A percentile compares a stretch with the other conserved stretches of the same genome.
Conservation (phyloP, 306 rosid species). For the Hylodesmum podocarpum region DNA sequence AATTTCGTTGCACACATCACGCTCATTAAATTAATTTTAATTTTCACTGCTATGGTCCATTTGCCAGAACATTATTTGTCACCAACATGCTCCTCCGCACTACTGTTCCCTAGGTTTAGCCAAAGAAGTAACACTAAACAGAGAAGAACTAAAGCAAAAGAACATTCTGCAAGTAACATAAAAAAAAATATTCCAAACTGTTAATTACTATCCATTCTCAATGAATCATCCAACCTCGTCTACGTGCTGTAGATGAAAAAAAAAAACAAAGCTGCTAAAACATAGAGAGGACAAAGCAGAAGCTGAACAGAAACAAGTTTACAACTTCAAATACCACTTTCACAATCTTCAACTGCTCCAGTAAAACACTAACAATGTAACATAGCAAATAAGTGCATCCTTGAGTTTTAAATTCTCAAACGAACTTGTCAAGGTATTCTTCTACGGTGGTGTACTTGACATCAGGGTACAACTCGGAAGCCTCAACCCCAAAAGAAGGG, state of each 20-base stretch:
- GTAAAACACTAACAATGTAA: not conserved
- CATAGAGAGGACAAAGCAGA: not conserved
- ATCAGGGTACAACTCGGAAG: conserved; percentile 72
- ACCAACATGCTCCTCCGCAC: not conserved
- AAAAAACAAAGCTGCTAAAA: no score
- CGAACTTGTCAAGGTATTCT: conserved; percentile 66
- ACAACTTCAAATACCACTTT: no score
- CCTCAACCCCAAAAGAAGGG: conserved; percentile 81
- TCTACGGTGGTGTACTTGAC: conserved; percentile 80
- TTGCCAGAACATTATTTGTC: not conserved
- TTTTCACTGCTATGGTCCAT: not conserved
- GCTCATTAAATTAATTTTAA: not conserved
- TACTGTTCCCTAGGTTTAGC: no score
- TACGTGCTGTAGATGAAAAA: no score
- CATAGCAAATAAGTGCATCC: not conserved
- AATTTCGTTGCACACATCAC: not conserved
- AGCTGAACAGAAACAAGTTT: not conserved
- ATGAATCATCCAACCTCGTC: not conserved
- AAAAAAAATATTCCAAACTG: not conserved
- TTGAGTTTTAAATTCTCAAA: conserved; percentile 38
- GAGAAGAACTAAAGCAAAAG: not conserved
- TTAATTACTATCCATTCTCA: not conserved
- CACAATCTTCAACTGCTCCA: not conserved
- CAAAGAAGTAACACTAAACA: not conserved
- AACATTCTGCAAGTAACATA: not conserved